Conservation (phyloP, 345 rosid genomes). For the Camelina hispida region DNA sequence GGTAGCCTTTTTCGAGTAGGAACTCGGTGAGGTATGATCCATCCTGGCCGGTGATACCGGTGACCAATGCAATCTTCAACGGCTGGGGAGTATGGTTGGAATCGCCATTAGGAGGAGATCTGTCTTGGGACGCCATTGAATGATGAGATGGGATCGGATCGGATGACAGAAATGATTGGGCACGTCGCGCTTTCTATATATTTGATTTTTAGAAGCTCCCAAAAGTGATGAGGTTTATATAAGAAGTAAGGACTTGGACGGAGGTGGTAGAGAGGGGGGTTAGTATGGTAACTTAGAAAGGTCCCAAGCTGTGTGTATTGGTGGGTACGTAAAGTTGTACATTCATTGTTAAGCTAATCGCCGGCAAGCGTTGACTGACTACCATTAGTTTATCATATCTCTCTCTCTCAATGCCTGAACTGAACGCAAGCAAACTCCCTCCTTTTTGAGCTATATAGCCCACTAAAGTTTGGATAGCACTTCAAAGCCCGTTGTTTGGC, state of each 20-base stretch:
- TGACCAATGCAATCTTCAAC: slow-evolving; percentile 69
- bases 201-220: slow-evolving; percentile 21
- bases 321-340: slow-evolving; percentile 35
- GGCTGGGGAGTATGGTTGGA: slow-evolving; percentile 19
- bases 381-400: not conserved
- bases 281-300: not conserved
- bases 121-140: slow-evolving; percentile 46
- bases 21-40: slow-evolving; percentile 95
- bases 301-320: not conserved
- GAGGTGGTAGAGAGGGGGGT: not conserved
- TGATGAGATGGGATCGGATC: slow-evolving; percentile 14
- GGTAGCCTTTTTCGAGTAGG: slow-evolving; percentile 77
- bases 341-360: not conserved
- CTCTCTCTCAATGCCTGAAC: no score
- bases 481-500: no score
- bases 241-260: no score
- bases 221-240: no score
- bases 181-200: slow-evolving; percentile 16
- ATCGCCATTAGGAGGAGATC: slow-evolving; percentile 43
- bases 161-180: slow-evolving; percentile 1
- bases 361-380: slow-evolving; percentile 38
- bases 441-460: no score
- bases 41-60: slow-evolving; percentile 97
- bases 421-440: no score
- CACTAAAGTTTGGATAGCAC: no score